Evolutionary conservation across 139 green algal genomes (phyloP).

Genomic region (Micromonas pusilla): DNA sequence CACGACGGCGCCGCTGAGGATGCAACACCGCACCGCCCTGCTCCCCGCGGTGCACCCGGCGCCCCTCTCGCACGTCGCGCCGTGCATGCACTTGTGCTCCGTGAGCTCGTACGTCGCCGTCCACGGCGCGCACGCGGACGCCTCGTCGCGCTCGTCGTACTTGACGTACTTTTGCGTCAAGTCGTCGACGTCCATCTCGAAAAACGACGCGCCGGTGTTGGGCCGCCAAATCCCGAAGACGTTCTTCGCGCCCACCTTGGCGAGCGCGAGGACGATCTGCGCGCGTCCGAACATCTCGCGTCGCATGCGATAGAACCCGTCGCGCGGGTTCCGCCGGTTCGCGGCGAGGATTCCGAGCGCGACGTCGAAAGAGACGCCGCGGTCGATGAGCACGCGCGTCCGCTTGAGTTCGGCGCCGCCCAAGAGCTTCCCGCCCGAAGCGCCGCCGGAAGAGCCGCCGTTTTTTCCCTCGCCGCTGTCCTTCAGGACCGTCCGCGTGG

Average conservation of each 20-base stretch:
- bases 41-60: not conserved
- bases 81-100: conserved; percentile 15
- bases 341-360: conserved; percentile 8
- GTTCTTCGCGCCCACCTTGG: conserved; percentile 25
- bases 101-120: not conserved
- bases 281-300: conserved; percentile 34
- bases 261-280: conserved; percentile 40
- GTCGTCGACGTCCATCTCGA: conserved; percentile 65
- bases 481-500: conserved; percentile 6
- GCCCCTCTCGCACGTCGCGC: not conserved
- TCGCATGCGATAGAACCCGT: conserved; percentile 26
- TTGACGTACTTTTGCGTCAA: conserved; percentile 3
- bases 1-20: conserved; percentile 20
- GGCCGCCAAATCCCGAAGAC: conserved; percentile 33
- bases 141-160: not conserved
- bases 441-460: no score
- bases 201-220: conserved; percentile 41
- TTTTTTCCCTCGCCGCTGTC: no score
- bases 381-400: conserved; percentile 20
- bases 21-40: not conserved
- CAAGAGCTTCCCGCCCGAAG: no score
- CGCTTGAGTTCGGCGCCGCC: not conserved
- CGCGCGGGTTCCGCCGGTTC: not conserved
- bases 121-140: not conserved
- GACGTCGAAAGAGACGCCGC: conserved; percentile 21